Evolutionary conservation across 2,329 filamentous ascomycete genomes (phyloP).

Genomic region (Xylaria multiplex): DNA sequence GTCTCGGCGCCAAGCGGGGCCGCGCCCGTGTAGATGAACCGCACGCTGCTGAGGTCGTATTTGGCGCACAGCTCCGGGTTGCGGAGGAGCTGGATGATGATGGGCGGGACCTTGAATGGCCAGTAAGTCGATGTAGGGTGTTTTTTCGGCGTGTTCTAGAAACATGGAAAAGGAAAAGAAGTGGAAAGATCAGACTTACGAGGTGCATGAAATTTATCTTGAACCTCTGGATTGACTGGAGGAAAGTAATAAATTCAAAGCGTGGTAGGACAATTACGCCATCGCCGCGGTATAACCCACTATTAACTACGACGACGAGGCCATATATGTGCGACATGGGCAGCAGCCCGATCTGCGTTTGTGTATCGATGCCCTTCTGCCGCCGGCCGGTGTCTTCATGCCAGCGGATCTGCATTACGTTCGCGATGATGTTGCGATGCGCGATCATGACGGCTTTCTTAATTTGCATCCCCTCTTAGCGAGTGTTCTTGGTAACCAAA

Average conservation of each 20-base stretch:
- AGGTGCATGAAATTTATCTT: conserved; percentile 74
- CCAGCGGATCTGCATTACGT: conserved; percentile 69
- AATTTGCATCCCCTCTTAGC: conserved; percentile 1
- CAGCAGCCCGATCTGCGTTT: conserved; percentile 69
- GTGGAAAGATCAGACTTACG: conserved; percentile 51
- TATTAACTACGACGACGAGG: conserved; percentile 75
- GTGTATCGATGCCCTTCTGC: conserved; percentile 45
- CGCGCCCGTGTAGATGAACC: conserved; percentile 75
- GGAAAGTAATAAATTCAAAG: conserved; percentile 73
- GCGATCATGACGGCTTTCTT: conserved; percentile 84
- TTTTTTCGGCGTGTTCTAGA: too few relatives aligned
- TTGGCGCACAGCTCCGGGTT: conserved; percentile 68
- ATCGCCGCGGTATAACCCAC: conserved; percentile 75
- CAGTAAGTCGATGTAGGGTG: not conserved
- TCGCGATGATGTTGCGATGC: conserved; percentile 79
- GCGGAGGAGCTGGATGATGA: conserved; percentile 80
- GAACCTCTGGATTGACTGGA: conserved; percentile 72
- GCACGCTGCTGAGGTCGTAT: conserved; percentile 77
- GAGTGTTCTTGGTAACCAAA: not conserved
- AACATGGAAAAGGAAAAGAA: too few relatives aligned
- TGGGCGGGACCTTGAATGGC: conserved; percentile 73
- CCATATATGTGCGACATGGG: conserved; percentile 84
- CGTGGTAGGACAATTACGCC: conserved; percentile 75
- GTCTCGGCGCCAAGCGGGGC: conserved; percentile 81
- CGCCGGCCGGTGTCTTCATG: conserved; percentile 52